Evolutionary conservation across 768 basidiomycete genomes (phyloP).

Genomic region (Serendipita indica): DNA sequence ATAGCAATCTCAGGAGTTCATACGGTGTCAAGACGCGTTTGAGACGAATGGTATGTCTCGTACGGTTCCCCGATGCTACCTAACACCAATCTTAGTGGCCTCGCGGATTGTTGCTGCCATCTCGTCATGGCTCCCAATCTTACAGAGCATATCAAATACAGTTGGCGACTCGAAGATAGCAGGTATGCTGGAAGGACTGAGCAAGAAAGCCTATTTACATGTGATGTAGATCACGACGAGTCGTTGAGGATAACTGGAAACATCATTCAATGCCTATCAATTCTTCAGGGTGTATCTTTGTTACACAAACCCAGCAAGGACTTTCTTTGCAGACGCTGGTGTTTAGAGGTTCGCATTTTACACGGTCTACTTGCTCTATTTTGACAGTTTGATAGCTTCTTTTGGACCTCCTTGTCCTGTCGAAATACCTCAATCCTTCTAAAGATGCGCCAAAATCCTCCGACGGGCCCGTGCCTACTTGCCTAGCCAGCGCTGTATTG

Average conservation of each 20-base stretch:
- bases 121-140: conserved; percentile 19
- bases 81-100: conserved; percentile 36
- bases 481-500: conserved; percentile 58
- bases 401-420: conserved; percentile 52
- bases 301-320: conserved; percentile 53
- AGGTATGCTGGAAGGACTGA: too few relatives aligned
- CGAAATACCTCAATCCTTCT: conserved; percentile 40
- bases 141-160: conserved; percentile 30
- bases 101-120: conserved; percentile 53
- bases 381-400: conserved; percentile 35
- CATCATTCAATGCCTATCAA: conserved; percentile 41
- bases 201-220: too few relatives aligned
- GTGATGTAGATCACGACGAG: too few relatives aligned
- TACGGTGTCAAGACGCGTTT: conserved; percentile 60
- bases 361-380: not conserved
- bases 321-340: conserved; percentile 50
- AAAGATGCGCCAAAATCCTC: conserved; percentile 19
- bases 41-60: conserved; percentile 65
- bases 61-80: not conserved
- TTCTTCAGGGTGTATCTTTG: conserved; percentile 64
- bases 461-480: conserved; percentile 15
- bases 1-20: conserved; percentile 39
- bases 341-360: conserved; percentile 50
- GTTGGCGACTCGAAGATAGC: too few relatives aligned
- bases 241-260: too few relatives aligned